phyloP scores from a whole-genome alignment of 164 flowering plant genomes.

The Echeveria elegans region DNA sequence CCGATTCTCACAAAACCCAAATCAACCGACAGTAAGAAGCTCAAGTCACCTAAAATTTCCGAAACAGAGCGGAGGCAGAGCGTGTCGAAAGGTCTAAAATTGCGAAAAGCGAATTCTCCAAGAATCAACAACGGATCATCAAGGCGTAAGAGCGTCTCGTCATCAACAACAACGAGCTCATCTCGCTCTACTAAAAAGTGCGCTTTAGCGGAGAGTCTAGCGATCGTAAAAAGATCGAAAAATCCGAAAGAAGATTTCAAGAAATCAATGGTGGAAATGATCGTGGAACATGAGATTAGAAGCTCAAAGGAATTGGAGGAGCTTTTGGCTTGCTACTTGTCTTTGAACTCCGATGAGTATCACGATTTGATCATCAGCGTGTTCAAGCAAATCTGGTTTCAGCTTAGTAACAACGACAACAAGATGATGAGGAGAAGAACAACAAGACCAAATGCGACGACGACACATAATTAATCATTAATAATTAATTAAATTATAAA shows the following conservation, averaged over 20 bases:
- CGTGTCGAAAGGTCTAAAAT: conserved; percentile 23
- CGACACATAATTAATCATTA: background rate
- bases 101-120: conserved; percentile 44
- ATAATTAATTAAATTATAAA: too few relatives aligned
- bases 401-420: conserved; percentile 18
- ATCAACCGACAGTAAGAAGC: background rate
- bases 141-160: conserved; percentile 21
- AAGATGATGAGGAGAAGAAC: background rate
- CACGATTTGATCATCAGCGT: conserved; percentile 69
- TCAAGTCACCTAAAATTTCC: conserved; percentile 6
- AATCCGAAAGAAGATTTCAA: conserved; percentile 72
- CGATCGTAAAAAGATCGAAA: conserved; percentile 56
- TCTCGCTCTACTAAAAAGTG: conserved; percentile 17
- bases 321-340: conserved; percentile 82
- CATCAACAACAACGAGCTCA: conserved; percentile 18
- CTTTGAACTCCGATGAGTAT: conserved; percentile 61
- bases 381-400: conserved; percentile 81
- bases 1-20: conserved; percentile 36
- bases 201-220: conserved; percentile 50
- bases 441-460: background rate
- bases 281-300: conserved; percentile 55
- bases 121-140: conserved; percentile 27
- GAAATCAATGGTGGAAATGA: conserved; percentile 93
- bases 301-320: conserved; percentile 72
- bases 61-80: conserved; percentile 12